Evolutionary conservation across 2,329 filamentous ascomycete species (phyloP).

Genomic region (Tolypocladium ophioglossoides): DNA sequence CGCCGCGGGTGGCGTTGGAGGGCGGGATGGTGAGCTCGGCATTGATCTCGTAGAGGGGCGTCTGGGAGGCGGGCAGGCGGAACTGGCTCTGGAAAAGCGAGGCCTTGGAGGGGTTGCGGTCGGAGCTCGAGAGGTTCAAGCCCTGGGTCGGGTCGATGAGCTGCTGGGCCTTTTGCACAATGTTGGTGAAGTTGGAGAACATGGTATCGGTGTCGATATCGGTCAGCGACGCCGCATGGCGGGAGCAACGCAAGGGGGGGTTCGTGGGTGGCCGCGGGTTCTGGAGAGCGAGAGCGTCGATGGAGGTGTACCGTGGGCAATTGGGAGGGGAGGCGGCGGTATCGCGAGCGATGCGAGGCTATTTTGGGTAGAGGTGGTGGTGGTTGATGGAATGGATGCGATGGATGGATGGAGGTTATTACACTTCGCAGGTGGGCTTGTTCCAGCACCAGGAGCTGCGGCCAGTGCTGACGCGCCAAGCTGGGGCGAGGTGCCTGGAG

Average conservation of each 20-base stretch:
- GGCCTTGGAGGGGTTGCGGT: conserved; percentile 79
- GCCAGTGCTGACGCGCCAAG: background rate
- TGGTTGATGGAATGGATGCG: background rate
- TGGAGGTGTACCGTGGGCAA: background rate
- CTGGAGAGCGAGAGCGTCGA: background rate
- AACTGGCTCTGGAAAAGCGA: conserved; percentile 94
- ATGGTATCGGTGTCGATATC: conserved; percentile 27
- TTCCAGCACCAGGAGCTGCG: background rate
- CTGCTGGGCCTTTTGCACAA: conserved; percentile 93
- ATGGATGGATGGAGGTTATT: background rate
- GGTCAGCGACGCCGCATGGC: conserved; percentile 30
- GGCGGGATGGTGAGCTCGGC: conserved; percentile 85
- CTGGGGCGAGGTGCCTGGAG: background rate
- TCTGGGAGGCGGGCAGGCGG: conserved; percentile 84
- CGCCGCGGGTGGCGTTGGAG: conserved; percentile 58
- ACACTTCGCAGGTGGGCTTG: too few species aligned
- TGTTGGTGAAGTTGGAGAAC: conserved; percentile 57
- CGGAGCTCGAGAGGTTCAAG: conserved; percentile 59
- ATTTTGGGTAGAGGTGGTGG: background rate
- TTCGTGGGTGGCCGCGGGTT: background rate
- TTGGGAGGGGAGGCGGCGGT: background rate
- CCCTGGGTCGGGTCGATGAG: conserved; percentile 84
- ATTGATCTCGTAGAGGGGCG: conserved; percentile 89
- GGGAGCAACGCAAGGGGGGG: conserved; percentile 5
- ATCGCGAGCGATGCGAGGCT: background rate